A percentile compares a stretch with the other conserved stretches of the same genome.
Evolutionary conservation across 345 rosid species (phyloP).

Genomic region (Raphanus raphanistrum): DNA sequence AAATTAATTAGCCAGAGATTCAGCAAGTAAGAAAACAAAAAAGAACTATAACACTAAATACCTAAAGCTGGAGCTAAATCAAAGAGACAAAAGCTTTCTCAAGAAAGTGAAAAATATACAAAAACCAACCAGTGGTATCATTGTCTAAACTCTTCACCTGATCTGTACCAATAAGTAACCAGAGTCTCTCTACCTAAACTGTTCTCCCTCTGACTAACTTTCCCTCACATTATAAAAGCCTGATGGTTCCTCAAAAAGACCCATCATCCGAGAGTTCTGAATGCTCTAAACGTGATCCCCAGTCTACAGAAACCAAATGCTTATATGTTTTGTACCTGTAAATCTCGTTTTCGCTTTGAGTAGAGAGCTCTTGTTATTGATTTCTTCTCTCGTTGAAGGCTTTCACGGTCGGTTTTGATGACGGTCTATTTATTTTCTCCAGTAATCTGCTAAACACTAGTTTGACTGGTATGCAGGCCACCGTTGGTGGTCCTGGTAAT

Average conservation of each 20-base stretch:
- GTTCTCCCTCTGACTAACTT: conserved; percentile 37
- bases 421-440: conserved; percentile 97
- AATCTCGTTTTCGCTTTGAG: neutral
- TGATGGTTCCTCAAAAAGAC: conserved; percentile 39
- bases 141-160: conserved; percentile 28
- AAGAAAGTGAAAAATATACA: conserved; percentile 29
- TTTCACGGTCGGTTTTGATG: conserved; percentile 60
- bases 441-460: conserved; percentile 95
- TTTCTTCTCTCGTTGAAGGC: conserved; percentile 46
- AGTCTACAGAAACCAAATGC: conserved; percentile 11
- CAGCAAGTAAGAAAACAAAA: neutral
- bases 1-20: conserved; percentile 9
- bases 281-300: conserved; percentile 25
- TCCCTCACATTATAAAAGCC: conserved; percentile 30
- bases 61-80: conserved; percentile 21
- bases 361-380: conserved; percentile 20
- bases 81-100: conserved; percentile 27
- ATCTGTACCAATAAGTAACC: conserved; percentile 35
- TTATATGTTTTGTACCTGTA: conserved; percentile 20
- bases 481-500: conserved; percentile 75
- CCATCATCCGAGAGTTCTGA: conserved; percentile 17
- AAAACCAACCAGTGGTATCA: conserved; percentile 22
- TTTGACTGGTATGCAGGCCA: conserved; percentile 94
- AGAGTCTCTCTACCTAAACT: conserved; percentile 25
- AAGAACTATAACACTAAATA: neutral